phyloP scores from a whole-genome alignment of 805 yeast genomes.

The Yamadazyma akitaensis region DNA sequence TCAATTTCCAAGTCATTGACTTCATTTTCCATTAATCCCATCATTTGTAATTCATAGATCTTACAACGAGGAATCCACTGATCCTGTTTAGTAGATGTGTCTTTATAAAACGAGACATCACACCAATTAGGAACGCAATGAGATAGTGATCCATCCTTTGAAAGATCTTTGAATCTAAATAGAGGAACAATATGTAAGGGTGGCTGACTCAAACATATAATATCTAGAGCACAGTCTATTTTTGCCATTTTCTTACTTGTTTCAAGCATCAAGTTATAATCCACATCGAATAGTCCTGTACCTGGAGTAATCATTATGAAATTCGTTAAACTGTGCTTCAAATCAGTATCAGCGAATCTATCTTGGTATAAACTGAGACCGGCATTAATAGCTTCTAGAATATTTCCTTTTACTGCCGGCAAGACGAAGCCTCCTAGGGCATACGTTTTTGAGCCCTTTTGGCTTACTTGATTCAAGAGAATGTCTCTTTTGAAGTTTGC shows the following conservation, averaged over 20 bases:
- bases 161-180: conserved; percentile 54
- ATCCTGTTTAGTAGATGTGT: conserved; percentile 38
- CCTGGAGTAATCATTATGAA: conserved; percentile 88
- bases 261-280: conserved; percentile 66
- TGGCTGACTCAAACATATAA: conserved; percentile 83
- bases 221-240: conserved; percentile 83
- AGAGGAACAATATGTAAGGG: conserved; percentile 92
- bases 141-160: conserved; percentile 44
- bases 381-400: conserved; percentile 81
- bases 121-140: conserved; percentile 94
- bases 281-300: conserved; percentile 90
- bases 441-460: conserved; percentile 9
- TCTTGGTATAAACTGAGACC: conserved; percentile 76
- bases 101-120: conserved; percentile 88
- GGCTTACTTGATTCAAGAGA: conserved; percentile 36
- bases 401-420: conserved; percentile 87
- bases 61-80: conserved; percentile 95
- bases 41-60: conserved; percentile 94
- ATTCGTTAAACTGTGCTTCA: conserved; percentile 89
- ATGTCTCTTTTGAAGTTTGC: conserved; percentile 77
- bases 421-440: conserved; percentile 59
- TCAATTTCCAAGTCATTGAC: conserved; percentile 65
- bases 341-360: conserved; percentile 78
- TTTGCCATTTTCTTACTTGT: conserved; percentile 74
- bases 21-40: conserved; percentile 96